Evolutionary conservation across 139 green algal genomes (phyloP).

Genomic region (Asterochloris sp.): DNA sequence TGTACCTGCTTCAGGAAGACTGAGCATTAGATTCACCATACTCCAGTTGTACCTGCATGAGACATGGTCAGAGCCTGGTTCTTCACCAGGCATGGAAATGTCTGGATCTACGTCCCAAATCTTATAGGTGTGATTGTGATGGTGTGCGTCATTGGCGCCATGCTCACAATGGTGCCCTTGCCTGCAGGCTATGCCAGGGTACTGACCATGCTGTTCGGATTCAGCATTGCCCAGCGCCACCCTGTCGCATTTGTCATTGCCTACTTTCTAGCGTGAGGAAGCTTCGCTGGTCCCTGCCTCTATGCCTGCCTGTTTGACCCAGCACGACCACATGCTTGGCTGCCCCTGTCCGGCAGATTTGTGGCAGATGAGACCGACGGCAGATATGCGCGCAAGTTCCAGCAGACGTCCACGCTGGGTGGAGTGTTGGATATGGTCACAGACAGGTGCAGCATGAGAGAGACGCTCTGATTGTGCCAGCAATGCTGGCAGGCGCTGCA

Average conservation of each 20-base stretch:
- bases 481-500: not conserved
- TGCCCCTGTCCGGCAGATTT: slow-evolving; percentile 53
- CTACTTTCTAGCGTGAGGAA: slow-evolving; percentile 1
- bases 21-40: too few species aligned
- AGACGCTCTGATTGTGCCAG: not conserved
- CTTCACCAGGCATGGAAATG: slow-evolving; percentile 61
- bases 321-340: not conserved
- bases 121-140: slow-evolving; percentile 66
- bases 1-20: too few species aligned
- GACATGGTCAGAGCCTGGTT: slow-evolving; percentile 31
- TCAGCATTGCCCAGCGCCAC: slow-evolving; percentile 22
- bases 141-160: not conserved
- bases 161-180: not conserved
- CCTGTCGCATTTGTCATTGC: not conserved
- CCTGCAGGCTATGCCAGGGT: slow-evolving; percentile 80
- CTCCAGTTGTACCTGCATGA: too few species aligned
- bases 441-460: slow-evolving; percentile 54
- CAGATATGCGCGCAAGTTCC: slow-evolving; percentile 73
- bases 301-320: not conserved
- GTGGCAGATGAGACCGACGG: slow-evolving; percentile 94
- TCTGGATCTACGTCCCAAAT: slow-evolving; percentile 82
- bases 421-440: slow-evolving; percentile 98
- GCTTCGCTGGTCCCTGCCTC: not conserved
- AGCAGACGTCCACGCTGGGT: slow-evolving; percentile 85
- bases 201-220: slow-evolving; percentile 58